Conservation (phyloP, 805 yeast genomes). For the Pichia pseudocactophila region DNA sequence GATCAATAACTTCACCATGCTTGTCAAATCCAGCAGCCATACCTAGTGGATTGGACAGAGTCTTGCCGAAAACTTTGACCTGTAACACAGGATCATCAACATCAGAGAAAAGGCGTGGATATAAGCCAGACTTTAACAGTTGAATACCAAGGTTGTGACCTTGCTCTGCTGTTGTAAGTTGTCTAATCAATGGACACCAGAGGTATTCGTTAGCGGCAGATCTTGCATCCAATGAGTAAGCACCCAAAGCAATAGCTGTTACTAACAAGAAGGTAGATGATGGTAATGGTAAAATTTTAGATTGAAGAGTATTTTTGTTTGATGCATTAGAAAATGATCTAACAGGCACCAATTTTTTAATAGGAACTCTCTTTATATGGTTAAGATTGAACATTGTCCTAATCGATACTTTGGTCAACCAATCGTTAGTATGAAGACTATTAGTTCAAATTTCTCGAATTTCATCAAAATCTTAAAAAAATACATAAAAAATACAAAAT, state of each 20-base stretch:
- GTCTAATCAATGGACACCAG: constrained; percentile 67
- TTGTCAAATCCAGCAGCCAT: constrained; percentile 95
- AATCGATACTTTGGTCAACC: no score
- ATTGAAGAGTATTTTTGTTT: constrained; percentile 6
- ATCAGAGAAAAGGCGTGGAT: constrained; percentile 53
- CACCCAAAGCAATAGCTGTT: constrained; percentile 31
- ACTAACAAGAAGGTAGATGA: constrained; percentile 16
- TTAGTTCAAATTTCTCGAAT: no score
- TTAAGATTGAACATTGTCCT: no score
- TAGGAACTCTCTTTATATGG: no score
- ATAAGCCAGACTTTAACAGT: constrained; percentile 56
- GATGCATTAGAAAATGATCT: constrained; percentile 1
- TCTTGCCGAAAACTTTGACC: constrained; percentile 57
- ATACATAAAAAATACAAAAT: no score
- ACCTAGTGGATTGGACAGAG: constrained; percentile 71
- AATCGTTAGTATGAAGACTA: no score
- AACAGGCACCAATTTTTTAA: background rate
- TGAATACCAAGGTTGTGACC: constrained; percentile 75
- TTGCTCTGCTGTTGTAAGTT: constrained; percentile 68
- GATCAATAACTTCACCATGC: constrained; percentile 84
- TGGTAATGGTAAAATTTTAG: constrained; percentile 14
- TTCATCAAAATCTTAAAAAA: no score
- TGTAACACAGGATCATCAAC: constrained; percentile 42
- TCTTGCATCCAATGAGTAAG: constrained; percentile 65
- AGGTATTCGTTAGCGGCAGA: constrained; percentile 77